Base-by-base conservation (phyloP, 2,329 filamentous ascomycete species). In the Aspergillus neoniger region DNA sequence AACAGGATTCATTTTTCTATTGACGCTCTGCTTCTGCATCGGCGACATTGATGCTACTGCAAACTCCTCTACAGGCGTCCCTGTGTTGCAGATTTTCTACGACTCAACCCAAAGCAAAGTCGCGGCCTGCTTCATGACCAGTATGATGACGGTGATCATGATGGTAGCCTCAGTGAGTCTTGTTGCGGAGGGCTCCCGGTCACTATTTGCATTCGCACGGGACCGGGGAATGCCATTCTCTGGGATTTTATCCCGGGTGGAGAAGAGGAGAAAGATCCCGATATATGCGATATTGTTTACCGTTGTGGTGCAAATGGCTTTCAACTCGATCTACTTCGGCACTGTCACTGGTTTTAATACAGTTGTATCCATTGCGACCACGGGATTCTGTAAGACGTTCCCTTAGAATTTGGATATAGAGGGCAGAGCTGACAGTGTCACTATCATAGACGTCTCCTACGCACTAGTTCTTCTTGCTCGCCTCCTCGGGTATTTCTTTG, bases 151-250 rank as follows among this genome's bases (percentile, higher is more conserved):
- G 0, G 74, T 84, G n/a, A 82, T 84, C 61, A 76, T 76, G 4
- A 69, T 82, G 4, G 76, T 81, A 2, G 76, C 74, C 19, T 75
- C 78, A 4, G 81, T 80, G 58, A 80, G 75, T 51, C 69, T 83
- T 17, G 74, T 81, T 50, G 80, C 81, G 0, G 79, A 82, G 60
- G 80, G 79, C 5, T 81, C 79, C 10, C 74, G 81, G 10, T 72
- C 78, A 2, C 74, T 82, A 0, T 83, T 77, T 59, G 80, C 72
- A 1, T 74, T 74, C 61, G 80, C 83, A 5, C 75, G 84, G 48
- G 83, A 86, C 61, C 73, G 77, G n/a, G 83, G 83, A 1, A 72
- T 86, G 8, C 83, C 83, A 0, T 85, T 84, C 64, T 84, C 82
- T 0, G 65, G 67, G 0, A 43, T 78, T 6, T 73, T 84, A 38